These are phyloP conservation scores for Mycena sp. DNA, from an alignment of 1,284 basidiomycete genomes.

Conservation along the genomic window DNA sequence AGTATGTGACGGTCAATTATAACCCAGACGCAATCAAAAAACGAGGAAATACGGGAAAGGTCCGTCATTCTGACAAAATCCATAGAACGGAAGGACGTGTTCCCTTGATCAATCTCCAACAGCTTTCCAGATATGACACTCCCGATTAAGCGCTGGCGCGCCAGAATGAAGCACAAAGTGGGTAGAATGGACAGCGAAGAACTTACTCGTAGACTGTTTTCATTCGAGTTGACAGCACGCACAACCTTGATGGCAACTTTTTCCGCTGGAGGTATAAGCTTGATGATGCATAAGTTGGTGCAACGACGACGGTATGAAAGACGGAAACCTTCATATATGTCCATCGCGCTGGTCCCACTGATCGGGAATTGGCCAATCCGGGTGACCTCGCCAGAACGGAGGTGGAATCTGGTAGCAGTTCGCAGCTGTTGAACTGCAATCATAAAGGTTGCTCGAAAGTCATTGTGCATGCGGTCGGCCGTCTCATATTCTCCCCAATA, in stretches of 20 bases:
- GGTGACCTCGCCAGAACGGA: slow-evolving; percentile 61
- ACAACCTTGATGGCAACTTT: slow-evolving; percentile 65
- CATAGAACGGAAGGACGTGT: slow-evolving; percentile 63
- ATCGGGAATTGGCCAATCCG: slow-evolving; percentile 56
- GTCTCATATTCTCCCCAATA: slow-evolving; percentile 44
- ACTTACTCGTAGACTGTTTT: slow-evolving; percentile 51
- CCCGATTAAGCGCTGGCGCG: slow-evolving; percentile 56
- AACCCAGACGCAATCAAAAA: not conserved
- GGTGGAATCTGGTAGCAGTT: slow-evolving; percentile 57
- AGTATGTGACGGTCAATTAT: not conserved
- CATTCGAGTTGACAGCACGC: slow-evolving; percentile 57
- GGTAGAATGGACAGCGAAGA: not conserved
- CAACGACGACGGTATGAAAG: not conserved
- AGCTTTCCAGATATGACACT: slow-evolving; percentile 62
- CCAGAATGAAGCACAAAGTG: not conserved
- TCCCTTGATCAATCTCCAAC: slow-evolving; percentile 58
- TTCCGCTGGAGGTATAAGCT: slow-evolving; percentile 59
- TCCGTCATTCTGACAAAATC: slow-evolving; percentile 44
- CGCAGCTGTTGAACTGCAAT: slow-evolving; percentile 52
- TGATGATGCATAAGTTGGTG: slow-evolving; percentile 50
- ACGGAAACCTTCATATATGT: slow-evolving; percentile 2
- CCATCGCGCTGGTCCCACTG: slow-evolving; percentile 55
- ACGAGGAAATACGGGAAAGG: slow-evolving; percentile 55
- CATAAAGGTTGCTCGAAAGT: slow-evolving; percentile 59
- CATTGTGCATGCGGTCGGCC: slow-evolving; percentile 47